Conservation (phyloP, 2,329 filamentous ascomycete genomes). For the Fusarium floridanum region DNA sequence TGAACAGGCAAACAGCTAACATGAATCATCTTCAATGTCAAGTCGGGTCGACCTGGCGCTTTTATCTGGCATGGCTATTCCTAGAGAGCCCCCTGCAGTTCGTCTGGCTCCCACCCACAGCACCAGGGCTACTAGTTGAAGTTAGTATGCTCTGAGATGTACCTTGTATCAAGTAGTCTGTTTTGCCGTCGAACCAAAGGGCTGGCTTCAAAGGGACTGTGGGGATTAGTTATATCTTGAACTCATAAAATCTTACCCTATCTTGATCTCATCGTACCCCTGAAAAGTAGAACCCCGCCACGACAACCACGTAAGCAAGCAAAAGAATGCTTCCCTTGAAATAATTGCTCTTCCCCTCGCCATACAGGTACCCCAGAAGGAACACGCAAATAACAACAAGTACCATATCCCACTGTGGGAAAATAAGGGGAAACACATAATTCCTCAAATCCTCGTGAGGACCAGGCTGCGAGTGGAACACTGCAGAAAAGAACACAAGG, state of each 20-base stretch:
- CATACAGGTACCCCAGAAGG: background rate
- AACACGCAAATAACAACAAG: background rate
- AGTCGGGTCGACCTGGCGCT: slow-evolving; percentile 16
- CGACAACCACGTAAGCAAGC: background rate
- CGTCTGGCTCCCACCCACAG: background rate
- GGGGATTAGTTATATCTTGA: background rate
- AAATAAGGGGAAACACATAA: background rate
- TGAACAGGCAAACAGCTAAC: background rate
- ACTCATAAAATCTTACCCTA: background rate
- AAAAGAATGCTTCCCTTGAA: slow-evolving; percentile 7
- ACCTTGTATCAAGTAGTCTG: background rate
- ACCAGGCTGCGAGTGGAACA: background rate
- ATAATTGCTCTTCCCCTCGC: background rate
- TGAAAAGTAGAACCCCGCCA: background rate
- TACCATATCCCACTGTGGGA: slow-evolving; percentile 9
- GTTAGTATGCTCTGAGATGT: background rate
- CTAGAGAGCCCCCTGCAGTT: background rate
- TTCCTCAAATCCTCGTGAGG: background rate
- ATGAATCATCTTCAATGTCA: rapidly evolving
- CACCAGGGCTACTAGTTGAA: background rate
- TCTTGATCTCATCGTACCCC: background rate
- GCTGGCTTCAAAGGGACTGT: background rate
- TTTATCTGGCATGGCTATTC: background rate
- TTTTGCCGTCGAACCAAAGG: background rate
- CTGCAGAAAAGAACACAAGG: background rate